Evolutionary conservation across 345 rosid species (phyloP).

Genomic region (Camelina hispida): DNA sequence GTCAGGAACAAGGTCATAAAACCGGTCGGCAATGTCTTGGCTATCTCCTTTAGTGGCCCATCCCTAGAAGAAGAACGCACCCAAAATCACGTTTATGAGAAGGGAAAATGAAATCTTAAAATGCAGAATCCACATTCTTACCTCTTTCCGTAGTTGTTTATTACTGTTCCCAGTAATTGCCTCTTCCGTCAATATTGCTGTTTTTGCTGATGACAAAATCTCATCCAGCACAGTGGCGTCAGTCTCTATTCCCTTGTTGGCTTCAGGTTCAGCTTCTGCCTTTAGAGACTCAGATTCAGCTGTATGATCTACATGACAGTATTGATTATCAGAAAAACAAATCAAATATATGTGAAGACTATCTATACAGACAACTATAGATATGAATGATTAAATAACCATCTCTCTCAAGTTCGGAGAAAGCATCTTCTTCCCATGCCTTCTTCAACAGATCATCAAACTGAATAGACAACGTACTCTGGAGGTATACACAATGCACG

Average conservation of each 20-base stretch:
- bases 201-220: constrained; percentile 68
- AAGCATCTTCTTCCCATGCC: constrained; percentile 89
- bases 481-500: constrained; percentile 41
- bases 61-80: constrained; percentile 55
- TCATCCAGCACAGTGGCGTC: constrained; percentile 73
- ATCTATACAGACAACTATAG: neutral
- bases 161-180: constrained; percentile 44
- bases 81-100: constrained; percentile 22
- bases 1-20: constrained; percentile 87
- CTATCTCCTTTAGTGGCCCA: constrained; percentile 73
- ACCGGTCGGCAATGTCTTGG: constrained; percentile 75
- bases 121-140: constrained; percentile 39
- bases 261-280: constrained; percentile 47
- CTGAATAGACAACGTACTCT: constrained; percentile 84
- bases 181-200: constrained; percentile 46
- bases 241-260: constrained; percentile 43
- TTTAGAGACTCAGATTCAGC: constrained; percentile 58
- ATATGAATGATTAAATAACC: constrained; percentile 50
- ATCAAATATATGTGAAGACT: neutral
- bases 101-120: constrained; percentile 5
- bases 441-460: constrained; percentile 85
- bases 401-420: constrained; percentile 57
- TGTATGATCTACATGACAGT: constrained; percentile 46
- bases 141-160: constrained; percentile 63
- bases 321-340: constrained; percentile 2